Conservation (phyloP, 2,329 filamentous ascomycete species). For the Colletotrichum echinochloae region DNA sequence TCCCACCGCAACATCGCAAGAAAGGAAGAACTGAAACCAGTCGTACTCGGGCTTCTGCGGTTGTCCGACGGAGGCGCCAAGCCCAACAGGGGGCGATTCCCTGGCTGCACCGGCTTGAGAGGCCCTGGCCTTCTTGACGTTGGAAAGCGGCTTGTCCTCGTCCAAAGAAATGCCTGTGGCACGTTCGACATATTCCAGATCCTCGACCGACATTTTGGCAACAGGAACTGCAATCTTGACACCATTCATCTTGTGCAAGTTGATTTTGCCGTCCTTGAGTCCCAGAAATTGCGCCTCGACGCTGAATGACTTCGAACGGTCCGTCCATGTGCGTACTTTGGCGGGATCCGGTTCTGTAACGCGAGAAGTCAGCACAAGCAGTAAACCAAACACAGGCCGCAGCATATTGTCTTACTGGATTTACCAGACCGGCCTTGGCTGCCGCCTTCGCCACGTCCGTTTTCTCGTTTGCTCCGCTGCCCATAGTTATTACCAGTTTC, state of each 20-base stretch:
- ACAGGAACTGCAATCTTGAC: constrained; percentile 98
- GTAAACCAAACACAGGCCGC: neutral
- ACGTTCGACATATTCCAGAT: constrained; percentile 94
- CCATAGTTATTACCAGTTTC: constrained; percentile 74
- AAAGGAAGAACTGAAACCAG: constrained; percentile 99
- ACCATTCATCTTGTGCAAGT: constrained; percentile 96
- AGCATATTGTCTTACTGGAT: constrained; percentile 69
- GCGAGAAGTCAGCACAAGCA: constrained; percentile 39
- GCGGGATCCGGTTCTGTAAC: constrained; percentile 79
- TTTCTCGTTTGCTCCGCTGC: constrained; percentile 79
- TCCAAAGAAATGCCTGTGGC: constrained; percentile 90
- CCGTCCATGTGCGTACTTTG: constrained; percentile 93
- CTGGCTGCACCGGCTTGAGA: constrained; percentile 42
- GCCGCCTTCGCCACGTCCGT: constrained; percentile 68
- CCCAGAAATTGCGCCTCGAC: constrained; percentile 97
- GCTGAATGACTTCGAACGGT: constrained; percentile 94
- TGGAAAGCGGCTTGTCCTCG: constrained; percentile 92
- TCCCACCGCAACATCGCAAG: constrained; percentile 90
- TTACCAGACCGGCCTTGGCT: constrained; percentile 57
- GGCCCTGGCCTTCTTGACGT: constrained; percentile 73
- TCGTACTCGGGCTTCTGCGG: constrained; percentile 83
- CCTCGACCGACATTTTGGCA: constrained; percentile 93
- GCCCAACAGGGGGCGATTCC: constrained; percentile 45
- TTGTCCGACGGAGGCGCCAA: constrained; percentile 71
- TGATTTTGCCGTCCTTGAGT: constrained; percentile 94